A percentile compares a stretch with the other conserved stretches of the same genome.
Evolutionary conservation across 1,139 yeast genomes (phyloP).

Genomic region (Waltiozyma sp.): DNA sequence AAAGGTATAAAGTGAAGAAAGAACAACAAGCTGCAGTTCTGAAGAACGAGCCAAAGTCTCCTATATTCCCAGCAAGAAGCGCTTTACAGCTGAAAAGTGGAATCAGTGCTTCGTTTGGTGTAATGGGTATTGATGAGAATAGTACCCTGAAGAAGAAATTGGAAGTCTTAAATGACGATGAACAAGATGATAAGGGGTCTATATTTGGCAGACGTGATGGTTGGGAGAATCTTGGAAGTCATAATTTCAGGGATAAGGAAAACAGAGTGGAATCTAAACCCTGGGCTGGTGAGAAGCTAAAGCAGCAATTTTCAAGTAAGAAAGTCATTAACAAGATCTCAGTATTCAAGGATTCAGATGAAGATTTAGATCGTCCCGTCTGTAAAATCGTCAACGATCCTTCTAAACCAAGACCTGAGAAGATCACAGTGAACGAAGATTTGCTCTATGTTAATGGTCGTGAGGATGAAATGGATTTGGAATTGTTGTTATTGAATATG

Average conservation of each 20-base stretch:
- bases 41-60: constrained; percentile 24
- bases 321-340: constrained; percentile 21
- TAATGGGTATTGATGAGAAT: not conserved
- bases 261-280: constrained; percentile 46
- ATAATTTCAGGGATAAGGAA: constrained; percentile 50
- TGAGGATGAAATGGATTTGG: constrained; percentile 33
- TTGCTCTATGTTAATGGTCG: constrained; percentile 34
- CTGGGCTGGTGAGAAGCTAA: constrained; percentile 56
- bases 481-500: constrained; percentile 47
- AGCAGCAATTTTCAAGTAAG: constrained; percentile 23
- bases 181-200: constrained; percentile 2
- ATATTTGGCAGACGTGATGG: constrained; percentile 14
- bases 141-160: constrained; percentile 8
- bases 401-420: constrained; percentile 51
- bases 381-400: constrained; percentile 39
- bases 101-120: constrained; percentile 15
- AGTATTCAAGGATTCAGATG: constrained; percentile 36
- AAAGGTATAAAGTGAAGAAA: constrained; percentile 20
- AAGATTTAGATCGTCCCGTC: constrained; percentile 23
- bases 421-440: constrained; percentile 49
- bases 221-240: constrained; percentile 43
- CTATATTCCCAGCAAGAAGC: constrained; percentile 17
- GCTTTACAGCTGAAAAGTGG: constrained; percentile 17
- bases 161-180: constrained; percentile 14
- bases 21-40: constrained; percentile 1